These are phyloP conservation scores for Galerina sulciceps DNA, from an alignment of 768 basidiomycete species.

Conservation along the genomic window DNA sequence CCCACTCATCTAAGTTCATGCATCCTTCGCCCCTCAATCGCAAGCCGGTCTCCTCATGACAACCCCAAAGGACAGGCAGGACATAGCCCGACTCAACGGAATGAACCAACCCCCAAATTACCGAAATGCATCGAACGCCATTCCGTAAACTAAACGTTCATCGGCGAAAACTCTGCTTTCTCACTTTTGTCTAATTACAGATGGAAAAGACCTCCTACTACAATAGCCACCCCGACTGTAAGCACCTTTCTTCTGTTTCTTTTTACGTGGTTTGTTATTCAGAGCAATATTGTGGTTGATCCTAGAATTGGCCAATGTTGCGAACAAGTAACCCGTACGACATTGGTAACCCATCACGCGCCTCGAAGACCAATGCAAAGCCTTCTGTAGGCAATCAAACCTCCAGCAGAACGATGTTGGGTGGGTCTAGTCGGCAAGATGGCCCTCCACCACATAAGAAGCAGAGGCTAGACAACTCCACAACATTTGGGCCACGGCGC, in stretches of 20 bases:
- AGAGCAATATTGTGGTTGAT: not conserved
- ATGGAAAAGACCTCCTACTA: conserved; percentile 1
- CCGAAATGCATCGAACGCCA: no score
- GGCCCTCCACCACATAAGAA: no score
- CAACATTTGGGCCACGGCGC: no score
- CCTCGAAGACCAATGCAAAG: no score
- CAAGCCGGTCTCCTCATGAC: conserved; percentile 5
- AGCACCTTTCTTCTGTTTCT: not conserved
- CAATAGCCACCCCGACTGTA: conserved; percentile 11
- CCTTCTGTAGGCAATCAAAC: no score
- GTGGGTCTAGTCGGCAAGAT: no score
- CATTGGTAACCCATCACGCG: no score
- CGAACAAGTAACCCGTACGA: no score
- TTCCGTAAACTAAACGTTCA: no score
- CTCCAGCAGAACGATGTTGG: no score
- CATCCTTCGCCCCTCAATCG: not conserved
- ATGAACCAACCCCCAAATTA: not conserved
- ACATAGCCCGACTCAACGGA: conserved; percentile 3
- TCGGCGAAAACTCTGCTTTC: not conserved
- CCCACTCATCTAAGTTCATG: conserved; percentile 1
- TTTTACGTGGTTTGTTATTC: not conserved
- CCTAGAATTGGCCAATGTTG: no score
- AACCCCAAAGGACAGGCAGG: conserved; percentile 6
- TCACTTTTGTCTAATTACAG: not conserved
- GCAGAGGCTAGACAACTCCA: no score